These are phyloP conservation scores for Clarireedia sp. DNA, from an alignment of 2,329 filamentous ascomycete species.

Conservation along the genomic window DNA sequence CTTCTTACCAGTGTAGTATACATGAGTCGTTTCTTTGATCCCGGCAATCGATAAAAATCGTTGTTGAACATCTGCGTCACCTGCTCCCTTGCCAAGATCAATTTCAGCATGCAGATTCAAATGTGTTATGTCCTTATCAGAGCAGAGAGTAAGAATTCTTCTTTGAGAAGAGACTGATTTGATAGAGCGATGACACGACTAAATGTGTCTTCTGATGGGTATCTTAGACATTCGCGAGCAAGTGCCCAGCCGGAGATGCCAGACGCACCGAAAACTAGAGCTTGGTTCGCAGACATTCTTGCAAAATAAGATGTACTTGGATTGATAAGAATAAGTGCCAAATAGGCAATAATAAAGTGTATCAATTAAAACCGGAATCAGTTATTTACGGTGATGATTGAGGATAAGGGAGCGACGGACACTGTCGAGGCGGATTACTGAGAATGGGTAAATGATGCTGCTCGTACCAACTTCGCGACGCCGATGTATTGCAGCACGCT, in stretches of 20 bases:
- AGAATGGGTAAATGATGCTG: too few species aligned
- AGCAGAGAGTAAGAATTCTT: not conserved
- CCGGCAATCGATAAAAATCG: not conserved
- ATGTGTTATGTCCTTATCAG: not conserved
- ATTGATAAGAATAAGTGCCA: too few species aligned
- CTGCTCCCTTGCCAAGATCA: not conserved
- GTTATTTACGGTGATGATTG: too few species aligned
- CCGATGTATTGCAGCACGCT: too few species aligned
- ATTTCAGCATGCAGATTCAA: not conserved
- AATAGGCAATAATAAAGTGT: too few species aligned
- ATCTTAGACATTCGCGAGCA: not conserved
- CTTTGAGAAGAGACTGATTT: not conserved
- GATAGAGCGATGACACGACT: not conserved
- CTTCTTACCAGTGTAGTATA: not conserved
- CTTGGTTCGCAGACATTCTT: not conserved
- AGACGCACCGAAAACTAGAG: not conserved
- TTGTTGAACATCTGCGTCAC: not conserved
- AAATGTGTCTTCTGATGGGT: not conserved
- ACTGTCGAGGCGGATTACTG: too few species aligned
- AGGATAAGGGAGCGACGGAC: too few species aligned
- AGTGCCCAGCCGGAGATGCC: not conserved
- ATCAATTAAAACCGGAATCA: too few species aligned
- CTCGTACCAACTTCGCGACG: too few species aligned
- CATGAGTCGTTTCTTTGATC: not conserved
- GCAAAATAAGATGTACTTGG: not conserved